Percentiles rank a stretch among this genome's conserved stretches.
Conservation (phyloP, 2,329 filamentous ascomycete species). For the Penicillium brasilianum region DNA sequence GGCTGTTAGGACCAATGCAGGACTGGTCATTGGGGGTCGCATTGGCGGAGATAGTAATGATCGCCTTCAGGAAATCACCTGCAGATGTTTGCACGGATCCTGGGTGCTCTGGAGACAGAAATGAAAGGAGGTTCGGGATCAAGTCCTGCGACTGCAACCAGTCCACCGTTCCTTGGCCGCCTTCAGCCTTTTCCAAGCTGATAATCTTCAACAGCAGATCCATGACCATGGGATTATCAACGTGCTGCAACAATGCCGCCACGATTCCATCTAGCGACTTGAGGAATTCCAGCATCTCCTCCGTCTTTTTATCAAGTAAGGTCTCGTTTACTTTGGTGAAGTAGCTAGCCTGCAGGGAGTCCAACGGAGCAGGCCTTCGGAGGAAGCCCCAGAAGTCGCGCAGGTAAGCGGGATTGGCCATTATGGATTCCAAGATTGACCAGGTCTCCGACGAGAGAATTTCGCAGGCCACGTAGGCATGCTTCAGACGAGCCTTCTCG, state of each 20-base stretch:
- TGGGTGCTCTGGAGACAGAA: conserved; percentile 80
- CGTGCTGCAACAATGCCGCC: conserved; percentile 83
- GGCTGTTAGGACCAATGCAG: conserved; percentile 97
- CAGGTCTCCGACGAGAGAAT: conserved; percentile 94
- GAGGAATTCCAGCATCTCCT: conserved; percentile 92
- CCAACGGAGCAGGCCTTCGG: conserved; percentile 79
- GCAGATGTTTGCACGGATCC: conserved; percentile 95
- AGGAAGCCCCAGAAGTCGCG: conserved; percentile 91
- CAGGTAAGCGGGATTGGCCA: conserved; percentile 80
- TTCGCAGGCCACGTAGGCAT: conserved; percentile 91
- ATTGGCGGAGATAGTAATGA: conserved; percentile 98
- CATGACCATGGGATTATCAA: conserved; percentile 98
- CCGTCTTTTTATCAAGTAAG: conserved; percentile 96
- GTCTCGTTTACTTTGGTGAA: conserved; percentile 99
- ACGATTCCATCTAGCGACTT: conserved; percentile 82
- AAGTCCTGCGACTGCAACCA: conserved; percentile 92
- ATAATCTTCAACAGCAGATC: conserved; percentile 96
- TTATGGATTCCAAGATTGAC: conserved; percentile 91
- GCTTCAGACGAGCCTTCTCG: conserved; percentile 90
- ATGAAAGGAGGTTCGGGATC: conserved; percentile 84
- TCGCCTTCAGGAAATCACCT: conserved; percentile 96
- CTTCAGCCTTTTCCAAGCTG: conserved; percentile 89
- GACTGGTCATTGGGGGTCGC: conserved; percentile 97
- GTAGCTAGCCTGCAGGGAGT: conserved; percentile 93
- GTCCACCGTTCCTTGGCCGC: conserved; percentile 92